These are phyloP conservation scores for Coemansia sp. DNA, from an alignment of 192 early-diverging fungal species.

Conservation along the genomic window DNA sequence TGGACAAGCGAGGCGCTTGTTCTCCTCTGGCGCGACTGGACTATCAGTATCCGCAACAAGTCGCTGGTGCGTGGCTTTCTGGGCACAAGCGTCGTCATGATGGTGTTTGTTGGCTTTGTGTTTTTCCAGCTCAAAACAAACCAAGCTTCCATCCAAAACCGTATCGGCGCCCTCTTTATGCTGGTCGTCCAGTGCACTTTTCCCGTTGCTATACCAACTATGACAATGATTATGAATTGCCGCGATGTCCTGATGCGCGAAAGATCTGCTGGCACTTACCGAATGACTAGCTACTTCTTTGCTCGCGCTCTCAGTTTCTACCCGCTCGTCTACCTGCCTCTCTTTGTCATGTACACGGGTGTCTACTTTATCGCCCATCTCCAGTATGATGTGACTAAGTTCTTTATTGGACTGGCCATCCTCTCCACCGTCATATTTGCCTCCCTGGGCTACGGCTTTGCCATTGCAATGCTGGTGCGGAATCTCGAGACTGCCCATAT, in stretches of 20 bases:
- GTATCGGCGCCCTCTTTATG: constrained; percentile 45
- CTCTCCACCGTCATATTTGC: constrained; percentile 19
- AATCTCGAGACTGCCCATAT: constrained; percentile 29
- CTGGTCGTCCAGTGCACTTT: constrained; percentile 54
- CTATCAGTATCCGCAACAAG: constrained; percentile 15
- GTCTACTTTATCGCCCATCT: constrained; percentile 36
- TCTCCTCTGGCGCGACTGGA: constrained; percentile 41
- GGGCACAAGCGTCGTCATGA: constrained; percentile 26
- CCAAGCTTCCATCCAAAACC: constrained; percentile 51
- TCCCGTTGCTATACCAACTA: constrained; percentile 56
- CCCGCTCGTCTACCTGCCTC: constrained; percentile 30
- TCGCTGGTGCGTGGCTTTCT: constrained; percentile 29
- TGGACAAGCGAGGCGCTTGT: constrained; percentile 29
- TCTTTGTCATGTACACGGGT: constrained; percentile 19
- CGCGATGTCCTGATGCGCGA: constrained; percentile 58
- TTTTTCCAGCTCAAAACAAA: constrained; percentile 49
- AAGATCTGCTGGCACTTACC: constrained; percentile 61
- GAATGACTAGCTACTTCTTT: constrained; percentile 59
- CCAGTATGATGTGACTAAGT: constrained; percentile 34
- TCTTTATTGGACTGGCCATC: constrained; percentile 28
- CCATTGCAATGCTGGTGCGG: constrained; percentile 25
- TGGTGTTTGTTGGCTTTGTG: constrained; percentile 57
- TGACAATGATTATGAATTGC: constrained; percentile 37
- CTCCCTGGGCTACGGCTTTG: constrained; percentile 29
- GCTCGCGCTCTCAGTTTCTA: constrained; percentile 58